Evolutionary conservation across 2,329 filamentous ascomycete genomes (phyloP).

Genomic region (Fusarium sp.): DNA sequence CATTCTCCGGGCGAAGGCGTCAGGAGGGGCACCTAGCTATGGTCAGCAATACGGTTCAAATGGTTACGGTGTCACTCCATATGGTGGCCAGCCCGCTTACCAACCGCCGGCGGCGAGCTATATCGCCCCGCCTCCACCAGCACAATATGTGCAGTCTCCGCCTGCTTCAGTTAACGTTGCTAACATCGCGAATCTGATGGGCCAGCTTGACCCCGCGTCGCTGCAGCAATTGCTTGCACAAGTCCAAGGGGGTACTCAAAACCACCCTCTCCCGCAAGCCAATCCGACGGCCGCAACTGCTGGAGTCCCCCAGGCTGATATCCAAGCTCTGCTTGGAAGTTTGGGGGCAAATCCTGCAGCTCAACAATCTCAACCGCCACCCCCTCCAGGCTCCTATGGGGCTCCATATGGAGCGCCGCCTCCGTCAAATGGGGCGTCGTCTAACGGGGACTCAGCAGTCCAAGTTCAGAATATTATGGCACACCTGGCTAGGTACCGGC

Average conservation of each 20-base stretch:
- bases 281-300: slow-evolving; percentile 39
- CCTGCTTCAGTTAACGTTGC: slow-evolving; percentile 48
- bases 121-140: slow-evolving; percentile 41
- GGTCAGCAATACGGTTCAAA: slow-evolving; percentile 46
- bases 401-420: slow-evolving; percentile 48
- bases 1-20: slow-evolving; percentile 75
- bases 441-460: slow-evolving; percentile 56
- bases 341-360: slow-evolving; percentile 47
- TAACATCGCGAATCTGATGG: slow-evolving; percentile 73
- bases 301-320: slow-evolving; percentile 52
- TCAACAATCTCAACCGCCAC: slow-evolving; percentile 36
- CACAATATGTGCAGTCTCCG: slow-evolving; percentile 50
- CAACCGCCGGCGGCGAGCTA: slow-evolving; percentile 47
- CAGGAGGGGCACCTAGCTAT: slow-evolving; percentile 46
- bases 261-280: slow-evolving; percentile 19
- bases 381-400: slow-evolving; percentile 41
- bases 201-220: slow-evolving; percentile 73
- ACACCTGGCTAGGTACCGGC: slow-evolving; percentile 73
- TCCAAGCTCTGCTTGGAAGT: slow-evolving; percentile 60
- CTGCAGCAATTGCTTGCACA: slow-evolving; percentile 77
- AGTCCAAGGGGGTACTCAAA: slow-evolving; percentile 54
- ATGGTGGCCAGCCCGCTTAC: slow-evolving; percentile 47
- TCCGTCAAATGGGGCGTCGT: slow-evolving; percentile 44
- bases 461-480: slow-evolving; percentile 80
- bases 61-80: slow-evolving; percentile 48